Conservation (phyloP, 2,329 filamentous ascomycete genomes). For the Trichoderma endophyticum region DNA sequence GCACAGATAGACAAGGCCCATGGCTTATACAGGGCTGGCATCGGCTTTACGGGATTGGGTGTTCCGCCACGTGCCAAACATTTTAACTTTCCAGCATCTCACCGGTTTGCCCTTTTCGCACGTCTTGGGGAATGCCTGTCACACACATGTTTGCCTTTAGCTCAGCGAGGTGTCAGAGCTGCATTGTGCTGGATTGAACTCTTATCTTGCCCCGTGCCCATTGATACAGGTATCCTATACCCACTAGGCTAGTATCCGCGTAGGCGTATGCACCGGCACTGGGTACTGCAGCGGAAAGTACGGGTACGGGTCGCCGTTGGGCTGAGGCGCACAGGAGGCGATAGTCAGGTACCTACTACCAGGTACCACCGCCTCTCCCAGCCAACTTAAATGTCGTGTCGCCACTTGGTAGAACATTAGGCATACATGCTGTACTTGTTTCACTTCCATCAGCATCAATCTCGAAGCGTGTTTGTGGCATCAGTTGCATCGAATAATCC, state of each 20-base stretch:
- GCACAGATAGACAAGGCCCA: background rate
- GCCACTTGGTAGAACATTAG: background rate
- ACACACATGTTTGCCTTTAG: background rate
- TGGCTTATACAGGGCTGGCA: background rate
- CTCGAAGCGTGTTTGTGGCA: background rate
- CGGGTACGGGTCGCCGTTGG: background rate
- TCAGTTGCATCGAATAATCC: background rate
- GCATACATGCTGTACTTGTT: background rate
- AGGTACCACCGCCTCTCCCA: background rate
- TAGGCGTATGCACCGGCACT: background rate
- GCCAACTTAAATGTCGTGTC: slow-evolving; percentile 6
- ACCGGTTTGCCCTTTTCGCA: background rate
- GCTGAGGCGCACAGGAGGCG: background rate
- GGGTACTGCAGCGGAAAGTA: background rate
- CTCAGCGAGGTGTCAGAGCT: background rate
- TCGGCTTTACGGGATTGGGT: background rate
- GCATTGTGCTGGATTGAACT: background rate
- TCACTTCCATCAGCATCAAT: background rate
- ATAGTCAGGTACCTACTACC: background rate
- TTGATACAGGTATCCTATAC: background rate
- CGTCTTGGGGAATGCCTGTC: background rate
- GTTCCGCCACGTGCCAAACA: background rate
- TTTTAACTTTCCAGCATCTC: background rate
- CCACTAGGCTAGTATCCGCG: background rate
- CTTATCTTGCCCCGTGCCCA: background rate